A percentile compares a stretch with the other conserved stretches of the same genome.
Conservation (phyloP, 148 eudicot species). For the Diospyros kaki region DNA sequence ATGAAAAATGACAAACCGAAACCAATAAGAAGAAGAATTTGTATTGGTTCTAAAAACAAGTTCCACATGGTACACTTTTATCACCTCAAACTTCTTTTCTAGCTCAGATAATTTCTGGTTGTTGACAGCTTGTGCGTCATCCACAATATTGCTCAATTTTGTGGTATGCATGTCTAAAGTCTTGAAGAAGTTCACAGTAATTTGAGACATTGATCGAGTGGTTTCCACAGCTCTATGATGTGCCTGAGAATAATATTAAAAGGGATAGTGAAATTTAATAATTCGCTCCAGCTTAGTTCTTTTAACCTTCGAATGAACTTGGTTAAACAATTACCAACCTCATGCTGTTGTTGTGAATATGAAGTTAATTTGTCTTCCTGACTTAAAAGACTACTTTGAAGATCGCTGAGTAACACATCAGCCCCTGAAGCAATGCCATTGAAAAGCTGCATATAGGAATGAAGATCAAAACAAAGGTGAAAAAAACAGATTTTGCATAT, state of each 20-base stretch:
- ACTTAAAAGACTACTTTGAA: conserved; percentile 64
- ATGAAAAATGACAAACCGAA: conserved; percentile 4
- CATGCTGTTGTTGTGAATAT: conserved; percentile 69
- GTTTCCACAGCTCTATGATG: conserved; percentile 81
- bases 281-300: neutral
- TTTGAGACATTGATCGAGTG: conserved; percentile 76
- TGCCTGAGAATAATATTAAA: conserved; percentile 47
- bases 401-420: conserved; percentile 65
- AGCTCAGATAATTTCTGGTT: conserved; percentile 76
- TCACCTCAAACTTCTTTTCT: conserved; percentile 89
- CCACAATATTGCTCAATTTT: conserved; percentile 67
- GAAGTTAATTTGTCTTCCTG: conserved; percentile 71
- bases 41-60: conserved; percentile 8
- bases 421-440: conserved; percentile 79
- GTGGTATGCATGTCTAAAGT: conserved; percentile 79
- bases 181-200: conserved; percentile 59
- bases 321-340: conserved; percentile 41
- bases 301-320: neutral
- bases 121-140: conserved; percentile 68
- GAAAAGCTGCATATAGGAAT: conserved; percentile 57
- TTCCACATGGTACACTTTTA: conserved; percentile 1
- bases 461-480: conserved; percentile 15
- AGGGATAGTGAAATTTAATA: neutral
- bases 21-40: neutral
- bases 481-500: neutral